Conservation (phyloP, 225 moss, liverwort and hornwort species). For the Bryum argenteum region DNA sequence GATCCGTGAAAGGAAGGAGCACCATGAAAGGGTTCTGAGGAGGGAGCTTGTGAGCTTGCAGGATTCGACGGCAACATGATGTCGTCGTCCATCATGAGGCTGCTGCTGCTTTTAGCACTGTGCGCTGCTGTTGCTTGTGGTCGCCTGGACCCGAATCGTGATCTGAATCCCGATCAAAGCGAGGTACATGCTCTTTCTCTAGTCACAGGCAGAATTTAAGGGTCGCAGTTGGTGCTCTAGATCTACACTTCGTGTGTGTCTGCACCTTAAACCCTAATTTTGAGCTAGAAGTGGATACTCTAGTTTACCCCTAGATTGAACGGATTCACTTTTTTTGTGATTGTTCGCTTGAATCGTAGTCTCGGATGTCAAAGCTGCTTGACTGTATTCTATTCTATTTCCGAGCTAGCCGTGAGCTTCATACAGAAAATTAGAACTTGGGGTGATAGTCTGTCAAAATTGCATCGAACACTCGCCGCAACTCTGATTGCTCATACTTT, state of each 20-base stretch:
- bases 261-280: constrained; percentile 1
- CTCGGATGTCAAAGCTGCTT: neutral
- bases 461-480: no score
- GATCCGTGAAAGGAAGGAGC: neutral
- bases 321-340: neutral
- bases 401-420: no score
- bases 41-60: constrained; percentile 7
- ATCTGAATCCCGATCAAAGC: constrained; percentile 12
- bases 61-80: constrained; percentile 17
- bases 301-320: no score
- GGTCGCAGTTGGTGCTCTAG: no score
- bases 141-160: constrained; percentile 4
- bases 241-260: neutral
- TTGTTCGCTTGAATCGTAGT: no score
- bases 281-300: neutral
- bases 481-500: neutral
- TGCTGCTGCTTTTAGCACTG: constrained; percentile 17
- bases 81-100: constrained; percentile 10
- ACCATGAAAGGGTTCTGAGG: constrained; percentile 24
- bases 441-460: no score
- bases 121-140: constrained; percentile 7
- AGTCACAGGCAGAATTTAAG: neutral
- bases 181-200: constrained; percentile 13
- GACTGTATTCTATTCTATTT: neutral
- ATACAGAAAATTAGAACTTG: no score